phyloP scores from a whole-genome alignment of 805 yeast species.

The Debaryomyces maramus region DNA sequence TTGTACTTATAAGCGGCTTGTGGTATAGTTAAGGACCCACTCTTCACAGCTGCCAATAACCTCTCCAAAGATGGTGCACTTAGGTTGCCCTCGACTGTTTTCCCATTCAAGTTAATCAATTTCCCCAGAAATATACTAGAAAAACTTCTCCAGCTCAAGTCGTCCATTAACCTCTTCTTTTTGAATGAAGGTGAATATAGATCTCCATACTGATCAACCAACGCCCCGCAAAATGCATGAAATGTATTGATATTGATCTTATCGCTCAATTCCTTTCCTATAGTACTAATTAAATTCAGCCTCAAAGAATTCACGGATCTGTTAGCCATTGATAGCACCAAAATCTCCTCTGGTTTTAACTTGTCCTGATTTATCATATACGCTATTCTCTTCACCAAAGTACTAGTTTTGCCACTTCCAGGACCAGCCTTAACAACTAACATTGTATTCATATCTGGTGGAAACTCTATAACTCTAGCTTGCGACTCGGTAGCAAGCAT shows the following conservation, averaged over 20 bases:
- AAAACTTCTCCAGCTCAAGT: slow-evolving; percentile 49
- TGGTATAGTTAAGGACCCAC: slow-evolving; percentile 19
- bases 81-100: slow-evolving; percentile 21
- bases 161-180: slow-evolving; percentile 47
- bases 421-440: slow-evolving; percentile 67
- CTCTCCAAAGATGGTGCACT: slow-evolving; percentile 24
- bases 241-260: slow-evolving; percentile 54
- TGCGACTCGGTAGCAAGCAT: slow-evolving; percentile 45
- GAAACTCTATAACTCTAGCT: slow-evolving; percentile 42
- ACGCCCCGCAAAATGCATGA: slow-evolving; percentile 58
- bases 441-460: slow-evolving; percentile 38
- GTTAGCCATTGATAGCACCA: slow-evolving; percentile 68
- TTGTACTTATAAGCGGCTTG: slow-evolving; percentile 24
- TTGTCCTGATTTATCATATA: slow-evolving; percentile 38
- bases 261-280: slow-evolving; percentile 34
- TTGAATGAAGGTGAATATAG: slow-evolving; percentile 11
- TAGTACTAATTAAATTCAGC: slow-evolving; percentile 25
- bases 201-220: slow-evolving; percentile 41
- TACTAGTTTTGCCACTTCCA: slow-evolving; percentile 71
- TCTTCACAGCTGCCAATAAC: slow-evolving; percentile 22
- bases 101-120: slow-evolving; percentile 27
- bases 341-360: slow-evolving; percentile 52
- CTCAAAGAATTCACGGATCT: slow-evolving; percentile 57
- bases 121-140: slow-evolving; percentile 36
- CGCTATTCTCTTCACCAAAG: slow-evolving; percentile 55